These are phyloP conservation scores for Colletotrichum sansevieriae DNA, from an alignment of 2,329 filamentous ascomycete species.

Conservation along the genomic window DNA sequence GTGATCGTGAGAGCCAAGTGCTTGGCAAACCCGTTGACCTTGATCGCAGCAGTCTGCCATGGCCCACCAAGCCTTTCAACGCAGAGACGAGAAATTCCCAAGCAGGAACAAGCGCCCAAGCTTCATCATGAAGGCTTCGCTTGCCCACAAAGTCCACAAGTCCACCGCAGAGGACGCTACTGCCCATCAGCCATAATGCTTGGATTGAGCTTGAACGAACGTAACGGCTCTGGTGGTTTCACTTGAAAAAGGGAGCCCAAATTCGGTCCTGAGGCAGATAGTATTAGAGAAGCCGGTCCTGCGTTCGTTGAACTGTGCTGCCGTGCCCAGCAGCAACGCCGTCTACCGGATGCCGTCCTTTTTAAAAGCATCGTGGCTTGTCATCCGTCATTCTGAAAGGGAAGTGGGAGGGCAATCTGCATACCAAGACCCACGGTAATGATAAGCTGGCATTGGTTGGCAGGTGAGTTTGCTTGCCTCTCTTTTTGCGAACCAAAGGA, in stretches of 20 bases:
- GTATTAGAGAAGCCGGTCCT: not conserved
- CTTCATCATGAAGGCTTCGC: constrained; percentile 37
- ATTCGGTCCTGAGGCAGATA: not conserved
- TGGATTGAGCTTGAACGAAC: constrained; percentile 40
- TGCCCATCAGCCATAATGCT: constrained; percentile 32
- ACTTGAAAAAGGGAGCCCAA: too few relatives aligned
- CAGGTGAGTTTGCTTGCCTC: constrained; percentile 8
- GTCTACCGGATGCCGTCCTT: constrained; percentile 17
- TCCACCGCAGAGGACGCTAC: constrained; percentile 28
- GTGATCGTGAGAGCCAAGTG: constrained; percentile 38
- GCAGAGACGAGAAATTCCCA: constrained; percentile 1
- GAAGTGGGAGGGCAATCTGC: constrained; percentile 37
- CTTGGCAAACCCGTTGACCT: constrained; percentile 34
- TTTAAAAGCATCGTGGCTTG: constrained; percentile 25
- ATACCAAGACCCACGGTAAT: constrained; percentile 25
- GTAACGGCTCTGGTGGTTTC: constrained; percentile 18
- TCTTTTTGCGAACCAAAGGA: not conserved
- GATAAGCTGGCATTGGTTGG: constrained; percentile 16
- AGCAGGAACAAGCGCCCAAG: constrained; percentile 31
- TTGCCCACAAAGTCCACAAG: constrained; percentile 27
- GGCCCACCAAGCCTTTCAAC: constrained; percentile 17
- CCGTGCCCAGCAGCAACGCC: constrained; percentile 19
- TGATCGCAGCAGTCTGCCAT: constrained; percentile 5
- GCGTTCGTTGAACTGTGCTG: constrained; percentile 11
- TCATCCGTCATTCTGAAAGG: constrained; percentile 34